Evolutionary conservation across 345 rosid genomes (phyloP).

Genomic region (Hypericum perforatum): DNA sequence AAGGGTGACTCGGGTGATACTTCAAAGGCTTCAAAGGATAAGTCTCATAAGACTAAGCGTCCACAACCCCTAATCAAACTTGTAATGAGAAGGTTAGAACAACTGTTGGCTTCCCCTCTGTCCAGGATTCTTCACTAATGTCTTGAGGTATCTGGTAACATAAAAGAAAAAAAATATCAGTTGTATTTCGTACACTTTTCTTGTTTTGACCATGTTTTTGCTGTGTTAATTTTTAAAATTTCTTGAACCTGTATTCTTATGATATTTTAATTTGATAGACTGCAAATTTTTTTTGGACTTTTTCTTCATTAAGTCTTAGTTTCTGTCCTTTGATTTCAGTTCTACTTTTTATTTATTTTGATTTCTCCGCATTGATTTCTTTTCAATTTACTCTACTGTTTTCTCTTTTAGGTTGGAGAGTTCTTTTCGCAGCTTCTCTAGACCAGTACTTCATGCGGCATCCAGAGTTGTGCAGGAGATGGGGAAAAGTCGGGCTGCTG

Average conservation of each 20-base stretch:
- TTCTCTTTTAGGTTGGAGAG: constrained; percentile 73
- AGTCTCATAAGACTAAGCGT: constrained; percentile 79
- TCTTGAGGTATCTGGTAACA: no score
- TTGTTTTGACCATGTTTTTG: no score
- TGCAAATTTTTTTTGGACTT: no score
- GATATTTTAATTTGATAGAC: no score
- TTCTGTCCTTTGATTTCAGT: background rate
- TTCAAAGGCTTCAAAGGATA: constrained; percentile 57
- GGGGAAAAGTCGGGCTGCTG: constrained; percentile 98
- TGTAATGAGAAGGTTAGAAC: constrained; percentile 86
- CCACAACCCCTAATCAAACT: constrained; percentile 94
- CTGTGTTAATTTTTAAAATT: no score
- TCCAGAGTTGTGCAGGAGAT: constrained; percentile 98
- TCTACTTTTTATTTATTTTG: background rate
- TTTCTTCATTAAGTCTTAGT: no score
- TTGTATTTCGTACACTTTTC: no score
- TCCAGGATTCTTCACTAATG: no score
- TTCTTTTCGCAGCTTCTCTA: constrained; percentile 96
- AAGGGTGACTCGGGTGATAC: constrained; percentile 42
- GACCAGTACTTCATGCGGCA: constrained; percentile 99
- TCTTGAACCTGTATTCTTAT: no score
- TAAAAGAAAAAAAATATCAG: no score
- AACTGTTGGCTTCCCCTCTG: constrained; percentile 6
- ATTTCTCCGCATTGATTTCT: constrained; percentile 2
- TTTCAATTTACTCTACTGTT: background rate